Evolutionary conservation across 495 filamentous ascomycete species (phyloP).

Genomic region (Sabuloglossum arenarium): DNA sequence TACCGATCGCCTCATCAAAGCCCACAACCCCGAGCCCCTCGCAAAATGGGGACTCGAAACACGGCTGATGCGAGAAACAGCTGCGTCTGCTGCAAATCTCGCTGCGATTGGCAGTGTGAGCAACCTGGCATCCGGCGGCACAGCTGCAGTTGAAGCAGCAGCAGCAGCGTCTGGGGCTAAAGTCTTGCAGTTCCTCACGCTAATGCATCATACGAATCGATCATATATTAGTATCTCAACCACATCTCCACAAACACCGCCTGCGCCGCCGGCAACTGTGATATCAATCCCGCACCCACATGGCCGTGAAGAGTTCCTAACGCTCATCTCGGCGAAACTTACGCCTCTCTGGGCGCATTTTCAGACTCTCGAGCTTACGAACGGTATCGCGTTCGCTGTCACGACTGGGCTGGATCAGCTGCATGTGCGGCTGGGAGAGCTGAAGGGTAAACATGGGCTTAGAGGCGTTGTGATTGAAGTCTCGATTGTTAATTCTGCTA

Average conservation of each 20-base stretch:
- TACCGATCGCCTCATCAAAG: neutral
- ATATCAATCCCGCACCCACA: neutral
- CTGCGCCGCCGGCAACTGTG: neutral
- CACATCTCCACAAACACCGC: neutral
- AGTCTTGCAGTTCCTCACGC: neutral
- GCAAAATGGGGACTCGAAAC: neutral
- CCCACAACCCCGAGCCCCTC: neutral
- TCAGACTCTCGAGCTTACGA: constrained; percentile 1
- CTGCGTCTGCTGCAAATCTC: neutral
- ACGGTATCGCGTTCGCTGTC: constrained; percentile 1
- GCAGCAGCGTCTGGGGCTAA: neutral
- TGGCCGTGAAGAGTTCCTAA: constrained; percentile 8
- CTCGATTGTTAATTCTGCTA: neutral
- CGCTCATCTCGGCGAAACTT: constrained; percentile 9
- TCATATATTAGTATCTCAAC: neutral
- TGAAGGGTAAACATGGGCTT: constrained; percentile 6
- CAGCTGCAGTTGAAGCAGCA: neutral
- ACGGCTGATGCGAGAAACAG: neutral
- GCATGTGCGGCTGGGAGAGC: constrained; percentile 8
- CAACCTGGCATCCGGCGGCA: neutral
- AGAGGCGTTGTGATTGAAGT: constrained; percentile 9
- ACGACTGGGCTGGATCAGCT: neutral
- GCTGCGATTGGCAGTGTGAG: neutral
- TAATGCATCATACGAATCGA: neutral
- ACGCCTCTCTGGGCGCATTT: constrained; percentile 10